A percentile compares a stretch with the other conserved stretches of the same genome.
Evolutionary conservation across 2,329 filamentous ascomycete genomes (phyloP).

Genomic region (Onygena corvina): DNA sequence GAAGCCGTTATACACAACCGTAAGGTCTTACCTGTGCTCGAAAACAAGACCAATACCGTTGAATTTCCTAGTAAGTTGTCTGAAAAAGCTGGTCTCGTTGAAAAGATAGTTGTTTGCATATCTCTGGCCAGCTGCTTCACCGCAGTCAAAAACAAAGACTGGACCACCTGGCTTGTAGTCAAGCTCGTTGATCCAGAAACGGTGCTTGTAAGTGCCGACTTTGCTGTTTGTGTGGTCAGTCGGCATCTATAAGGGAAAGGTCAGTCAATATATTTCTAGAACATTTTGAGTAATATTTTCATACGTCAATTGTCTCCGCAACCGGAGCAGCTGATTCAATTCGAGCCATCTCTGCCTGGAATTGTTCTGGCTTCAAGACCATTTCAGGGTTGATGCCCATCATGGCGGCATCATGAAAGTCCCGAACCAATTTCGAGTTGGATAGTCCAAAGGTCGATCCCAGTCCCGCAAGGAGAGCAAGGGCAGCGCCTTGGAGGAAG

Average conservation of each 20-base stretch:
- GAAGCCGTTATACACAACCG: neutral
- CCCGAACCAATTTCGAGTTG: constrained; percentile 7
- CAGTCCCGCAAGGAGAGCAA: constrained; percentile 10
- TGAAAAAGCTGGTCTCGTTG: constrained; percentile 24
- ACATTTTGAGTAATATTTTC: neutral
- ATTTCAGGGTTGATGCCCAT: neutral
- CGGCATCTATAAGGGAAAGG: constrained; percentile 19
- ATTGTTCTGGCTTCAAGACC: neutral
- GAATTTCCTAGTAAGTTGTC: constrained; percentile 25
- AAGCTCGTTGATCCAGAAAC: constrained; percentile 43
- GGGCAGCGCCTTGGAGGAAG: constrained; percentile 11
- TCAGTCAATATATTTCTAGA: neutral
- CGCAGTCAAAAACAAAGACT: constrained; percentile 39
- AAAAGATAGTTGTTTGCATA: constrained; percentile 29
- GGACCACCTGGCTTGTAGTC: constrained; percentile 46
- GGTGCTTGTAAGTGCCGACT: constrained; percentile 41
- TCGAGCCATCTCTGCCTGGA: neutral
- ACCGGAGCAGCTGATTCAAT: neutral
- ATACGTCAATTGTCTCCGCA: neutral
- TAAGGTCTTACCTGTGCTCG: constrained; percentile 30
- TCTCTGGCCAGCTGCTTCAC: constrained; percentile 34
- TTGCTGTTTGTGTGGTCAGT: constrained; percentile 28
- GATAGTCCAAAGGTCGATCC: constrained; percentile 7
- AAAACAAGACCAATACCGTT: constrained; percentile 31
- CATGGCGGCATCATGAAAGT: constrained; percentile 6